Base-by-base conservation (phyloP, 176 grass and related monocot species). In the Ensete ventricosum region DNA sequence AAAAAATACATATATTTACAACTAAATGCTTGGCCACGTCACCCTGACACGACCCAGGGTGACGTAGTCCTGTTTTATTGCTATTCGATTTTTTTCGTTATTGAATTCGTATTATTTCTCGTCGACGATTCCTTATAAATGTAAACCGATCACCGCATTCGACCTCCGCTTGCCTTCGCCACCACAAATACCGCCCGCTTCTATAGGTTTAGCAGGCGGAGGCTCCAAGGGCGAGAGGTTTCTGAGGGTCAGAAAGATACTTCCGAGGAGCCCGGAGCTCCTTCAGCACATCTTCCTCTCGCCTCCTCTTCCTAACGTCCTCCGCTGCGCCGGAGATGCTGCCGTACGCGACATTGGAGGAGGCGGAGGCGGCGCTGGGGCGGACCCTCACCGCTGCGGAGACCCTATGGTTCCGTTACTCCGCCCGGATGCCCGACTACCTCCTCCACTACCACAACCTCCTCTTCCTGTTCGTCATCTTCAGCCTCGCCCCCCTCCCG, bases 401-500 rank as follows among this genome's bases (percentile, higher is more conserved):
- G 82, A 76, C 76, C 14, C 20, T 87, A 21, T 98, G 95, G 95
- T 89, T 89, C 86, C 81, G 85, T 24, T 89, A 80, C 82, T 77
- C 93, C 13, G 88, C 82, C 1, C 13, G 34, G 14, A 73, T 93
- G 20, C 73, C 94, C 1, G 90, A 98, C 69, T 87, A 87, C 86
- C 22, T 87, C 72, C 52, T 98, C 48, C 91, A 87, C 73, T 87
- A 65, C 80, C 86, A 83, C 82, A 98, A 91, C 83, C 78, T 93
- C 74, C 24, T 93, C 84, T 89, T 91, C 71, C 86, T 98, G 68
- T 83, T 98, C 77, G 67, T 76, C 82, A 76, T 91, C 77, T 91
- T 91, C 84, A 88, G 88, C 5, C 23, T 91, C 16, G 90, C 83
- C 10, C 94, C 94, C 70, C 94, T 98, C 53, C 94, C 94, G 64